Evolutionary conservation across 129 eudicot species (phyloP).

Genomic region (Flaveria robusta): DNA sequence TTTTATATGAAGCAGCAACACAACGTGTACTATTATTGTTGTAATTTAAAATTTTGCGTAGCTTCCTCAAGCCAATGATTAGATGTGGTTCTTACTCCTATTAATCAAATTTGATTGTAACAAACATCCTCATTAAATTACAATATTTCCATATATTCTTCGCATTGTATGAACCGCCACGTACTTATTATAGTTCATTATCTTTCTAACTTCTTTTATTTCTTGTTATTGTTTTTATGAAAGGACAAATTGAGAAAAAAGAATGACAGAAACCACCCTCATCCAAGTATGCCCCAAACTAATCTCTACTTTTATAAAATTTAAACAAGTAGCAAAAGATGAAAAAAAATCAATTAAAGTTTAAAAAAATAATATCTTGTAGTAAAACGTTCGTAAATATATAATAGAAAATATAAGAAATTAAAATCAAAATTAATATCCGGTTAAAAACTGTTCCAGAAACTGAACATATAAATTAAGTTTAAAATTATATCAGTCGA

Average conservation of each 20-base stretch:
- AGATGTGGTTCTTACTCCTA: not conserved
- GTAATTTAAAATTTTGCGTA: not conserved
- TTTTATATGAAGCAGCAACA: not conserved
- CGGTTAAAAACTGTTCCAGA: no score
- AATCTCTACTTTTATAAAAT: no score
- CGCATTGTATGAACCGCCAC: not conserved
- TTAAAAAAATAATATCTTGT: no score
- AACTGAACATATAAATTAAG: no score
- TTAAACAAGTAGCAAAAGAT: no score
- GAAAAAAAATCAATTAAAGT: no score
- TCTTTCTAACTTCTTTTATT: not conserved
- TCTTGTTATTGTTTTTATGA: not conserved
- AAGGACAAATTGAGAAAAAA: not conserved
- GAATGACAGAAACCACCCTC: not conserved
- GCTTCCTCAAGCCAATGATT: slow-evolving; percentile 9
- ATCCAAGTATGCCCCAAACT: no score
- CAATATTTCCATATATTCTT: not conserved
- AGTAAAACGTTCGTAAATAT: no score
- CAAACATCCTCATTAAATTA: not conserved
- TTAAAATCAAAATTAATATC: no score
- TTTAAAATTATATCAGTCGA: no score
- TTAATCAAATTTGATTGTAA: not conserved
- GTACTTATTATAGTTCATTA: not conserved
- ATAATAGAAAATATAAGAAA: no score
- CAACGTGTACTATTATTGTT: not conserved